Evolutionary conservation across 2,329 filamentous ascomycete genomes (phyloP).

Genomic region (Colletotrichum tropicicola): DNA sequence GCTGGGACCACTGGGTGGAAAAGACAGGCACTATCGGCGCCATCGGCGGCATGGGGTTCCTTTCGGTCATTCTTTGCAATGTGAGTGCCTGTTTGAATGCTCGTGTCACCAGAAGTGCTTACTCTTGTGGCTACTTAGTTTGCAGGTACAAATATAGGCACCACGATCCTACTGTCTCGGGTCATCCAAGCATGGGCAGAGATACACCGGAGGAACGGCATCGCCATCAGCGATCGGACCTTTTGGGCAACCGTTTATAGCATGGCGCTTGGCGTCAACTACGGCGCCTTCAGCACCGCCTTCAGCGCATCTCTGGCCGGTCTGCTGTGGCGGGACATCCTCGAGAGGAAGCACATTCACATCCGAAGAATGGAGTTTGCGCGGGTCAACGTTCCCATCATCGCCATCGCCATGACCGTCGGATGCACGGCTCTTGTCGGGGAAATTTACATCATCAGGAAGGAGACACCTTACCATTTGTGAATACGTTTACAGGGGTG

Average conservation of each 20-base stretch:
- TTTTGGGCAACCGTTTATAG: slow-evolving; percentile 80
- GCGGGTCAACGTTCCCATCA: slow-evolving; percentile 75
- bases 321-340: slow-evolving; percentile 77
- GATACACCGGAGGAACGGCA: slow-evolving; percentile 59
- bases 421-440: slow-evolving; percentile 69
- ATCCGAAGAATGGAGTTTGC: slow-evolving; percentile 73
- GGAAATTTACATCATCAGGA: slow-evolving; percentile 68
- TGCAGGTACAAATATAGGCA: slow-evolving; percentile 80
- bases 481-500: not conserved
- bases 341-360: slow-evolving; percentile 72
- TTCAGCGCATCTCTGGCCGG: slow-evolving; percentile 79
- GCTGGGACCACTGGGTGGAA: slow-evolving; percentile 77
- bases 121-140: slow-evolving; percentile 57
- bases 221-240: slow-evolving; percentile 67
- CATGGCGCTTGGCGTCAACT: slow-evolving; percentile 80
- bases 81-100: slow-evolving; percentile 54
- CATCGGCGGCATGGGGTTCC: slow-evolving; percentile 77
- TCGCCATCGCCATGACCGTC: slow-evolving; percentile 73
- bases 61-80: slow-evolving; percentile 77
- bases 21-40: slow-evolving; percentile 75
- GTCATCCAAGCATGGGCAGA: slow-evolving; percentile 74
- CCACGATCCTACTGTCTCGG: slow-evolving; percentile 76
- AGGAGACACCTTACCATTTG: slow-evolving; percentile 44
- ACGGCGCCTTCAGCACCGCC: slow-evolving; percentile 76
- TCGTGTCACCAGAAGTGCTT: not conserved